Evolutionary conservation across 179 eudicot genomes (phyloP).

Genomic region (Vitellaria paradoxa): DNA sequence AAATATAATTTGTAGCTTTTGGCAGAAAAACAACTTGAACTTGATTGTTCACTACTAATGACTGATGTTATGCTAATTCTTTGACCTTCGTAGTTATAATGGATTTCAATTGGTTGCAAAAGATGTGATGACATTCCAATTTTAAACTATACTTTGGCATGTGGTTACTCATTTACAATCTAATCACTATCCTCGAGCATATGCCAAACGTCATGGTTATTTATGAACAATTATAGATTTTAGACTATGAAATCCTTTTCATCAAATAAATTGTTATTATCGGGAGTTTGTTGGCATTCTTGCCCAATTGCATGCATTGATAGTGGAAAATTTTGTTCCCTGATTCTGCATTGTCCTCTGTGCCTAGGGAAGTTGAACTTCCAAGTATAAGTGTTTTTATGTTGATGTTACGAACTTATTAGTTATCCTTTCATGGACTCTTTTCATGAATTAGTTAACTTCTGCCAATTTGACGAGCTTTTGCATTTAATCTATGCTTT

Average conservation of each 20-base stretch:
- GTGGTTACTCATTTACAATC: no score
- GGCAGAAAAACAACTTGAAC: no score
- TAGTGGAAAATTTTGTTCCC: not conserved
- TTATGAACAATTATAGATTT: no score
- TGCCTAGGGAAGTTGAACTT: not conserved
- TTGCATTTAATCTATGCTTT: constrained; percentile 14
- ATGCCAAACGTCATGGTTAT: no score
- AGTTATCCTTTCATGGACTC: constrained; percentile 4
- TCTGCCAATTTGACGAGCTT: not conserved
- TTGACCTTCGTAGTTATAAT: no score
- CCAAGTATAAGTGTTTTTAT: not conserved
- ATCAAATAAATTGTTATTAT: not conserved
- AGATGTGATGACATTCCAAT: no score
- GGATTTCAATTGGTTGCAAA: no score
- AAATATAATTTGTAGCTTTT: no score
- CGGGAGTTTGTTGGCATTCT: not conserved
- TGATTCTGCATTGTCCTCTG: not conserved
- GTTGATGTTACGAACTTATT: not conserved
- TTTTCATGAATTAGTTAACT: not conserved
- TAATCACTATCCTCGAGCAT: no score
- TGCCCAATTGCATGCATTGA: not conserved
- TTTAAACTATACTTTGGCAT: no score
- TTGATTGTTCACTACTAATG: no score
- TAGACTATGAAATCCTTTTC: not conserved
- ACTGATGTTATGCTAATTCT: no score